Base-by-base conservation (phyloP, 441 rosid genomes). In the Macaranga tanarius region DNA sequence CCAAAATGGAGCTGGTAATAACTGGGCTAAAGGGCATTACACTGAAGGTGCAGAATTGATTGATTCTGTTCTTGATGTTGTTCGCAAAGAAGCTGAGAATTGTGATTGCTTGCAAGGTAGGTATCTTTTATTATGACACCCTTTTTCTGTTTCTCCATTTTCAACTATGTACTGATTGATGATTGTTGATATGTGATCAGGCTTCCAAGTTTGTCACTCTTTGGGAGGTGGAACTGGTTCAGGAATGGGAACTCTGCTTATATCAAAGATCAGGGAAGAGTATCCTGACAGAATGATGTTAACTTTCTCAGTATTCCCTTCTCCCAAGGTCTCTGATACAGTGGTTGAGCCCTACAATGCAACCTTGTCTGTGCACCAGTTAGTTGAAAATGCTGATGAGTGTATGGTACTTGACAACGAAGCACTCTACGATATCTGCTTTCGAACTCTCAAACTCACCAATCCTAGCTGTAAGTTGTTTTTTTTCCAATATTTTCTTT, bases 1-100 rank as follows among this genome's bases (percentile, higher is more conserved):
- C 56, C 88, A 83, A 67, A 83, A 83, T 62, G 90, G 90, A 28
- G 90, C 90, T 23, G 90, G 90, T 23, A 87, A 87, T 69, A 87
- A 87, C 74, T 85, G 88, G 87, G 87, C 85, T 11, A 84, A 82
- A 69, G 86, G 85, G 4, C 88, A 84, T 70, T 84, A 84, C 71
- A 84, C 87, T 2, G 88, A 84, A 73, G 88, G 88, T 57, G 88
- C 88, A 26, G 88, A 82, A 34, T 63, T 84, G 73, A 80, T 84
- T 20, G 88, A 84, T 69, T 78, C 86, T 42, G 86, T 84, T 75
- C 88, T 84, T 22, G 88, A 84, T 69, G 86, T 80, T 11, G 86
- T 82, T 44, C 78, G 88, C 1, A 84, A 84, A 69, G 88, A 84
- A 34, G 84, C 88, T 16, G 87, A 84, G 77, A 84, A 84, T 64